Base-by-base conservation (phyloP, 2,329 filamentous ascomycete species). In the Monilinia fructigena region DNA sequence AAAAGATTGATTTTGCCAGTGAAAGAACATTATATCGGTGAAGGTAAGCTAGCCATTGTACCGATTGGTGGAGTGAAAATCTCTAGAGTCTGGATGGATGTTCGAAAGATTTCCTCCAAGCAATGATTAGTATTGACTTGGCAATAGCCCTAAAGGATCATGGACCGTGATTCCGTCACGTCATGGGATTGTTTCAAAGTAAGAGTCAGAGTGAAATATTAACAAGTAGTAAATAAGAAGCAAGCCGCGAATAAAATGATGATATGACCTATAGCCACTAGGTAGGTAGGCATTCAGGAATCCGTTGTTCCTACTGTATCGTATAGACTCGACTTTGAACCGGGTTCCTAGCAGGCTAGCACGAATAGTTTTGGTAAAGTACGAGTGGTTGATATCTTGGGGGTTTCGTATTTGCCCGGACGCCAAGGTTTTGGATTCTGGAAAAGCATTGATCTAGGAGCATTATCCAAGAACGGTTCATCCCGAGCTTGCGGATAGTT, bases 21-120 rank as follows among this genome's bases (percentile, higher is more conserved):
- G 4, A 48, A 48, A 50, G 26, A 18, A 47, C 1, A 11, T 14
- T 11, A 18, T 18, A 35, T 35, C 31, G 31, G 31, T 35, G 23
- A 14, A 10, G 12, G 10, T 50, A 38, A 26, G 23, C 2, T 18
- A 4, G 11, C 26, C 14, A 20, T n/a, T 23, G n/a, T 38, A 38
- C 40, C 38, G 52, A 48, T 63, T 56, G 61, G 61, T 63, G 52
- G 52, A 56, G 14, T 47, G 14, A 26, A 26, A 10, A 23, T 23
- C 7, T 63, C 38, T 47, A 12, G 14, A 38, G 8, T 31, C n/a
- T 14, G 40, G 4, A 16, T 42, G 18, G 52, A 18, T 35, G 12
- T 20, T 48, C 20, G 26, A 50, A 23, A 16, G 56, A 63, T 45
- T 47, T 63, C 40, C 61, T 47, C 26, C 61, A 56, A 56, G 20